These are phyloP conservation scores for Talaromyces sp. DNA, from an alignment of 2,329 filamentous ascomycete species.

Conservation along the genomic window DNA sequence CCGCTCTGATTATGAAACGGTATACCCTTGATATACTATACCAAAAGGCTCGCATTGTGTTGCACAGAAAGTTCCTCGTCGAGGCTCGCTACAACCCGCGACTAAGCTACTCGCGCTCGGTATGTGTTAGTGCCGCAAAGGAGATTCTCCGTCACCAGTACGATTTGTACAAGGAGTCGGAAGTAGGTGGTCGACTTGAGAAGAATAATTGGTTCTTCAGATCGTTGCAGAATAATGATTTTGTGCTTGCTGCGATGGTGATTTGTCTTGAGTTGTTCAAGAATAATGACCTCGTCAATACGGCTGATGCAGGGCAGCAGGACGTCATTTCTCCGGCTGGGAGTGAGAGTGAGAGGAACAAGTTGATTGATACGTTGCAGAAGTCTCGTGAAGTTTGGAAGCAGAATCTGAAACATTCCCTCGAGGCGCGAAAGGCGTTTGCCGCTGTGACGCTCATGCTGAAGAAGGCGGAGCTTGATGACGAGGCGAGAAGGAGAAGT, in stretches of 20 bases:
- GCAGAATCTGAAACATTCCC: constrained; percentile 15
- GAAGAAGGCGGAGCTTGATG: constrained; percentile 20
- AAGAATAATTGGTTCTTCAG: constrained; percentile 57
- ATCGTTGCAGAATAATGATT: constrained; percentile 58
- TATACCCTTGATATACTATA: constrained; percentile 52
- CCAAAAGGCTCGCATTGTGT: constrained; percentile 50
- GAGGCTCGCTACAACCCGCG: constrained; percentile 32
- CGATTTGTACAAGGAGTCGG: constrained; percentile 49
- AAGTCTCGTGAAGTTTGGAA: constrained; percentile 19
- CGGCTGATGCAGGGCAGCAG: constrained; percentile 3
- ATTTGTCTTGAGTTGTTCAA: constrained; percentile 48
- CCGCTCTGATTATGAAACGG: constrained; percentile 51
- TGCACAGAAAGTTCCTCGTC: constrained; percentile 53
- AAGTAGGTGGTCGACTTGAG: constrained; percentile 53
- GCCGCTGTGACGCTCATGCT: constrained; percentile 21
- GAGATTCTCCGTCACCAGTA: constrained; percentile 50
- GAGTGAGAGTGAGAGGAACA: not conserved
- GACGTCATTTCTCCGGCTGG: not conserved
- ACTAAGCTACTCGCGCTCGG: constrained; percentile 43
- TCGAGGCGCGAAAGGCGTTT: constrained; percentile 21
- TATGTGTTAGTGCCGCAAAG: constrained; percentile 48
- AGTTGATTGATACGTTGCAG: constrained; percentile 17
- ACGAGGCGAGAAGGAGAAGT: constrained; percentile 5
- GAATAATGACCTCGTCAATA: not conserved
- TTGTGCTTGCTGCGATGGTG: constrained; percentile 59